Percentiles rank a stretch among this genome's conserved stretches.
Evolutionary conservation across 2,329 filamentous ascomycete genomes (phyloP).

Genomic region (Arthroderma sp.): DNA sequence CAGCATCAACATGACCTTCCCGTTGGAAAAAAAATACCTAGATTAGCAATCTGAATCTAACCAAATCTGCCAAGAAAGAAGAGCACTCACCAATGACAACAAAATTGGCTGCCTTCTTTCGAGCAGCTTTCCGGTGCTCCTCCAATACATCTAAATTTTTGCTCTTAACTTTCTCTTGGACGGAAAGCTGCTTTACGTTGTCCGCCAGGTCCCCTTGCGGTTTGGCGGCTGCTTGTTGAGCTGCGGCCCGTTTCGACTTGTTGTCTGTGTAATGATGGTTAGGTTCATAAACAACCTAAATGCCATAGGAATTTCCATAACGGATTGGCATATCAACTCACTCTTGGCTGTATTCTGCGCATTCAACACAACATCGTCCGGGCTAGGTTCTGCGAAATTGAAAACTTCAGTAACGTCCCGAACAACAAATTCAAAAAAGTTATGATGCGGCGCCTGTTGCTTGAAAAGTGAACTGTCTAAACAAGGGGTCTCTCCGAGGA

Average conservation of each 20-base stretch:
- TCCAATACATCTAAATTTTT: constrained; percentile 77
- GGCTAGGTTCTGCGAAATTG: constrained; percentile 72
- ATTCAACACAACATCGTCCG: constrained; percentile 75
- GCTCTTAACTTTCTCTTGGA: constrained; percentile 45
- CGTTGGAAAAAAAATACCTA: constrained; percentile 4
- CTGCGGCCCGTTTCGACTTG: constrained; percentile 29
- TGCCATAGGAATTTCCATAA: too few species aligned
- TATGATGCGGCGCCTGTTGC: neutral
- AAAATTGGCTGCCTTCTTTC: constrained; percentile 76
- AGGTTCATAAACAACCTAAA: constrained; percentile 13
- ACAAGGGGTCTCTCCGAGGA: constrained; percentile 19
- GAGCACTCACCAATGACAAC: constrained; percentile 63
- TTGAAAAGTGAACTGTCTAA: neutral
- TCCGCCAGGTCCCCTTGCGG: constrained; percentile 32
- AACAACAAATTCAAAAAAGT: constrained; percentile 19
- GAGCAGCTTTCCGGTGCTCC: constrained; percentile 61
- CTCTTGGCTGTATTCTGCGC: constrained; percentile 68
- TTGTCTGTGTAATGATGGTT: constrained; percentile 30
- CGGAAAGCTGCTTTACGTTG: constrained; percentile 35
- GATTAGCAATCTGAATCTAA: constrained; percentile 11
- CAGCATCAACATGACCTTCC: constrained; percentile 84
- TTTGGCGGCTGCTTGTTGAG: constrained; percentile 25
- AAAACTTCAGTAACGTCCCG: constrained; percentile 31
- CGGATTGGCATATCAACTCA: constrained; percentile 38
- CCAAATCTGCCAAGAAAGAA: constrained; percentile 5